A percentile compares a stretch with the other conserved stretches of the same genome.
Conservation (phyloP, 2,329 filamentous ascomycete genomes). For the Fusarium stilboides region DNA sequence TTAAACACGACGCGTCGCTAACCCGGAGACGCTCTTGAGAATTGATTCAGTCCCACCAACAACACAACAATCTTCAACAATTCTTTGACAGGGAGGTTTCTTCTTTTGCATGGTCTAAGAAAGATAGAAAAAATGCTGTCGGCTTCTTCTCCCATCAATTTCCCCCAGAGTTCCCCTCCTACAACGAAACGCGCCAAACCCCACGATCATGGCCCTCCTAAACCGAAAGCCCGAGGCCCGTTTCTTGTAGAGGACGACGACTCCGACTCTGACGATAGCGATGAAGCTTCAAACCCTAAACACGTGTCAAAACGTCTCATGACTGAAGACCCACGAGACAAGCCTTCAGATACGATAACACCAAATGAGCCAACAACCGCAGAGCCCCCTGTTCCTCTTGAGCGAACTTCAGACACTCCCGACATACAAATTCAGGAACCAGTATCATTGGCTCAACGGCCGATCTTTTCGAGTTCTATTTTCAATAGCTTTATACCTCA, state of each 20-base stretch:
- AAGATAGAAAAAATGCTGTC: conserved; percentile 65
- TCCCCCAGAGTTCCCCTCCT: conserved; percentile 66
- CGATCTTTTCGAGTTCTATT: conserved; percentile 51
- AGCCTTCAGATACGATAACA: conserved; percentile 10
- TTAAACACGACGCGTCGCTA: conserved; percentile 51
- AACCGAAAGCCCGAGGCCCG: conserved; percentile 56
- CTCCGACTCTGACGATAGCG: conserved; percentile 50
- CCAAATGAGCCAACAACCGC: conserved; percentile 6
- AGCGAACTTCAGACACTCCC: conserved; percentile 9
- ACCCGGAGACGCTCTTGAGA: conserved; percentile 29
- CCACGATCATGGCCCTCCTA: conserved; percentile 54
- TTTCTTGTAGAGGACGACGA: conserved; percentile 59
- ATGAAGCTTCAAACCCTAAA: conserved; percentile 8
- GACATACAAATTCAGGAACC: conserved; percentile 23
- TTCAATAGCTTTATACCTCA: conserved; percentile 47
- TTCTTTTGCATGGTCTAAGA: neutral
- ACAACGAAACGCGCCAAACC: conserved; percentile 56
- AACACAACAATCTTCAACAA: conserved; percentile 11
- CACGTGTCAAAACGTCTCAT: conserved; percentile 53
- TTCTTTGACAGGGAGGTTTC: neutral
- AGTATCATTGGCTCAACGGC: conserved; percentile 40
- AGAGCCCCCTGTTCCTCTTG: conserved; percentile 6
- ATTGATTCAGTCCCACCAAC: conserved; percentile 29
- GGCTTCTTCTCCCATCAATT: conserved; percentile 71
- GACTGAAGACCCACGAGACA: conserved; percentile 47